Percentiles rank a stretch among this genome's conserved stretches.
Conservation (phyloP, 2,329 filamentous ascomycete species). For the Paramyrothecium sp. region DNA sequence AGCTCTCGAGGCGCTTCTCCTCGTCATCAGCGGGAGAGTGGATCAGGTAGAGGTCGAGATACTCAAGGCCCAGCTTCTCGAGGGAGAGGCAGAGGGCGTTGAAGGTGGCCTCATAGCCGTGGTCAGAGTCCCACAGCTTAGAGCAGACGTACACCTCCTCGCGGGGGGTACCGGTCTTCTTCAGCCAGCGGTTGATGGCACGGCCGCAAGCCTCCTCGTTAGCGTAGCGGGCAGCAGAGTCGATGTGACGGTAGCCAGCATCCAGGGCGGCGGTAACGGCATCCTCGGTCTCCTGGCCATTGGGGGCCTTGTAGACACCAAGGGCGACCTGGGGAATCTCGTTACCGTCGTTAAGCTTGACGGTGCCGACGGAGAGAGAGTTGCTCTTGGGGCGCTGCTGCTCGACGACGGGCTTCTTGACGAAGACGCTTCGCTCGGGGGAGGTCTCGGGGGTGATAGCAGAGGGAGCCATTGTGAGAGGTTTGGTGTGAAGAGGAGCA, state of each 20-base stretch:
- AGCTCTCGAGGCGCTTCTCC: constrained; percentile 67
- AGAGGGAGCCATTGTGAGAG: constrained; percentile 31
- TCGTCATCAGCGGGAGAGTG: constrained; percentile 67
- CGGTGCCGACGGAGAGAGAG: constrained; percentile 26
- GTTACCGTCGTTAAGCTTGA: constrained; percentile 71
- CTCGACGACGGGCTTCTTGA: constrained; percentile 23
- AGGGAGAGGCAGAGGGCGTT: constrained; percentile 64
- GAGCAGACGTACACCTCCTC: constrained; percentile 67
- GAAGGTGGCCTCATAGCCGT: constrained; percentile 48
- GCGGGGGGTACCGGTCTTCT: constrained; percentile 62
- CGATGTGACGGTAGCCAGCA: constrained; percentile 54
- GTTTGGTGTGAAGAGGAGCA: constrained; percentile 1
- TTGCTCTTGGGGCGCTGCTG: constrained; percentile 20
- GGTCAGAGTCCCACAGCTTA: constrained; percentile 61
- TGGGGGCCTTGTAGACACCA: constrained; percentile 46
- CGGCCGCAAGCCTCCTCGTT: constrained; percentile 69
- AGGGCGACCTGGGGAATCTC: constrained; percentile 58
- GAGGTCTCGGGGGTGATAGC: constrained; percentile 32
- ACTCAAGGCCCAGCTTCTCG: constrained; percentile 62
- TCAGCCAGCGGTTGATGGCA: constrained; percentile 67
- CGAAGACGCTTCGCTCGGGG: constrained; percentile 25
- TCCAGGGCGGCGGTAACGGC: constrained; percentile 61
- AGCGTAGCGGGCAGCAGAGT: constrained; percentile 56
- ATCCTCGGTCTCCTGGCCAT: constrained; percentile 54
- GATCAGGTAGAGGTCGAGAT: constrained; percentile 71